A percentile compares a stretch with the other conserved stretches of the same genome.
These are phyloP conservation scores for Penicillium sp. DNA, from an alignment of 2,329 filamentous ascomycete genomes.

Conservation along the genomic window DNA sequence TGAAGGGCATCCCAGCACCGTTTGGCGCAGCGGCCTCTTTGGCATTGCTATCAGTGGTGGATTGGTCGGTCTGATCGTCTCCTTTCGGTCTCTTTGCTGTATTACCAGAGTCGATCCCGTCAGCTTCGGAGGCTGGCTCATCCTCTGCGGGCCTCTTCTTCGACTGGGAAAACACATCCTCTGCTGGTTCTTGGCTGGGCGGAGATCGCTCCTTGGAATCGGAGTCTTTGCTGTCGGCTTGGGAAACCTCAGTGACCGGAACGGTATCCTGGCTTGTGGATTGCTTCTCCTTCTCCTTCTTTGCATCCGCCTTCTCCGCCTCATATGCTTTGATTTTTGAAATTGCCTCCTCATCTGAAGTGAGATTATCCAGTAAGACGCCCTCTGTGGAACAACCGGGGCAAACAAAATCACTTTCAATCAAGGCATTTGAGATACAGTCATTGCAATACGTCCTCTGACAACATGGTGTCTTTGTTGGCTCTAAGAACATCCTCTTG, in stretches of 20 bases:
- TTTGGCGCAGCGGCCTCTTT: slow-evolving; percentile 19
- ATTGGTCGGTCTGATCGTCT: slow-evolving; percentile 25
- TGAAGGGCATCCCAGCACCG: slow-evolving; percentile 27
- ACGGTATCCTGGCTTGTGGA: slow-evolving; percentile 26
- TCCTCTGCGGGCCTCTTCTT: slow-evolving; percentile 86
- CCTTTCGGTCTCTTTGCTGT: slow-evolving; percentile 46
- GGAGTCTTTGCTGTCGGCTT: slow-evolving; percentile 13
- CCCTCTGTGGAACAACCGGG: slow-evolving; percentile 87
- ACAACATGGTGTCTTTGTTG: slow-evolving; percentile 99
- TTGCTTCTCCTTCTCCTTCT: slow-evolving; percentile 44
- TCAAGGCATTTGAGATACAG: slow-evolving; percentile 98
- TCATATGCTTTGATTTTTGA: slow-evolving; percentile 75
- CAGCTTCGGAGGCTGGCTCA: slow-evolving; percentile 51
- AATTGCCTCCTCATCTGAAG: slow-evolving; percentile 73
- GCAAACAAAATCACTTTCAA: slow-evolving; percentile 96
- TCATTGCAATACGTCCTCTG: slow-evolving; percentile 98
- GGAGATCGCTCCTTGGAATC: slow-evolving; percentile 25
- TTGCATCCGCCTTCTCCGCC: slow-evolving; percentile 50
- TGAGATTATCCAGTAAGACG: slow-evolving; percentile 88
- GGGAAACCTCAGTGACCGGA: slow-evolving; percentile 14
- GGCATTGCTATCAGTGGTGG: slow-evolving; percentile 10
- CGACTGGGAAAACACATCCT: slow-evolving; percentile 41
- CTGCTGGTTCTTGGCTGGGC: slow-evolving; percentile 33
- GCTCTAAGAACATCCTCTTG: slow-evolving; percentile 96
- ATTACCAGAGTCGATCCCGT: slow-evolving; percentile 37